Conservation (phyloP, 2,329 filamentous ascomycete species). For the Fusarium sp. region DNA sequence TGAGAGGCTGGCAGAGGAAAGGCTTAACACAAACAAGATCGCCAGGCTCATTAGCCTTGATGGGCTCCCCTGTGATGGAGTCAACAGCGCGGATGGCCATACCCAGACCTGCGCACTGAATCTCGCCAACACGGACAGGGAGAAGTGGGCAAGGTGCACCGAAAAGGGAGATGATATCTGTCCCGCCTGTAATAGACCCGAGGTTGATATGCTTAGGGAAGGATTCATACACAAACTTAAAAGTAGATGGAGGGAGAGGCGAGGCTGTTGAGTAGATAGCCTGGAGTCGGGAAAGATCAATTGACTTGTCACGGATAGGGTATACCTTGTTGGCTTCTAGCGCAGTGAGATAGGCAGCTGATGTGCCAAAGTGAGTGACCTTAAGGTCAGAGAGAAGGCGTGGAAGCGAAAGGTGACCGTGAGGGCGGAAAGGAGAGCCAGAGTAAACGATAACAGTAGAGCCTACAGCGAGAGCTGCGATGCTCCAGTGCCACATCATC, state of each 20-base stretch:
- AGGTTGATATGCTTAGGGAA: conserved; percentile 87
- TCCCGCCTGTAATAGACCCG: conserved; percentile 93
- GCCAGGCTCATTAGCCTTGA: conserved; percentile 76
- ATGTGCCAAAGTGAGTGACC: conserved; percentile 95
- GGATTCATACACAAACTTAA: conserved; percentile 86
- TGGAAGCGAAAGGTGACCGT: conserved; percentile 85
- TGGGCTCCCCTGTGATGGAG: conserved; percentile 66
- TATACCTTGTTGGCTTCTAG: conserved; percentile 81
- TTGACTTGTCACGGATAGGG: conserved; percentile 66
- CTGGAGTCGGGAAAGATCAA: conserved; percentile 75
- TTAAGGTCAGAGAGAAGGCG: conserved; percentile 81
- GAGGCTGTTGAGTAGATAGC: conserved; percentile 96
- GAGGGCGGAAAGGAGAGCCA: conserved; percentile 87
- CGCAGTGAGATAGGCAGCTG: conserved; percentile 90
- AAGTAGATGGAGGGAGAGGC: conserved; percentile 91
- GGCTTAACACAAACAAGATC: conserved; percentile 89
- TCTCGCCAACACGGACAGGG: conserved; percentile 79
- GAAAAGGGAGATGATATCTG: conserved; percentile 96
- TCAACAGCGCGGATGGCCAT: conserved; percentile 79
- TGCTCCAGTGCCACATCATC: conserved; percentile 99
- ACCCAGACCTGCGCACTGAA: conserved; percentile 81
- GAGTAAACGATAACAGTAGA: conserved; percentile 90
- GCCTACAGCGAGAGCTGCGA: conserved; percentile 86
- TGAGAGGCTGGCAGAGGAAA: conserved; percentile 91
- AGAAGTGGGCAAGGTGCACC: conserved; percentile 84